Evolutionary conservation across 148 eudicot genomes (phyloP).

Genomic region (Camellia lanceoleosa): DNA sequence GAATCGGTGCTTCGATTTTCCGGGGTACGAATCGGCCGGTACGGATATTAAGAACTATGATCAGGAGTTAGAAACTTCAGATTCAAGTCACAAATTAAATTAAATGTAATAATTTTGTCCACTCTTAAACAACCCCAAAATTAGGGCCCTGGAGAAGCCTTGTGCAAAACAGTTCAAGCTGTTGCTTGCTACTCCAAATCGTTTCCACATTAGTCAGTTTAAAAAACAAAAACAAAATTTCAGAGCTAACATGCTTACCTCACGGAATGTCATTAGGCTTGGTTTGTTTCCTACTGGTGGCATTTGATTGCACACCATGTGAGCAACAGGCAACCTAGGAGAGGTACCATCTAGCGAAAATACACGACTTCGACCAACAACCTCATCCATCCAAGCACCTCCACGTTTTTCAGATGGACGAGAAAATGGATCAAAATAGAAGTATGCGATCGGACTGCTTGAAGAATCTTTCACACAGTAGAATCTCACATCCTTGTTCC

Average conservation of each 20-base stretch:
- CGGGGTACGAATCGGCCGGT: no score
- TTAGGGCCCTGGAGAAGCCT: background rate
- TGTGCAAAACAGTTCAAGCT: background rate
- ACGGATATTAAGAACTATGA: no score
- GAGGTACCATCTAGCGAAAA: conserved; percentile 68
- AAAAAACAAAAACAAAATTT: background rate
- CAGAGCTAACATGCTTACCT: conserved; percentile 51
- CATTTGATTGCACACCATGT: conserved; percentile 97
- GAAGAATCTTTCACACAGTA: conserved; percentile 79
- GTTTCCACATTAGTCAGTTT: background rate
- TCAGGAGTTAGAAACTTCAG: background rate
- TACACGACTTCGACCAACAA: conserved; percentile 81
- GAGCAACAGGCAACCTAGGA: conserved; percentile 94
- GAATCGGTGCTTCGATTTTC: no score
- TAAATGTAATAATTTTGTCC: background rate
- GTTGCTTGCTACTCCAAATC: background rate
- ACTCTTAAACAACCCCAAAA: background rate
- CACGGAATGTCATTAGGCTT: conserved; percentile 96
- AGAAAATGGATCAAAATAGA: conserved; percentile 90
- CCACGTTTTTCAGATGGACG: conserved; percentile 97
- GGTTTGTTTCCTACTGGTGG: conserved; percentile 98
- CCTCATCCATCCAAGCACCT: conserved; percentile 99
- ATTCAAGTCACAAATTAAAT: background rate
- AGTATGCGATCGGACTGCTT: conserved; percentile 73
- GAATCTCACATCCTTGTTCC: conserved; percentile 85